Evolutionary conservation across 164 flowering plant genomes (phyloP).

Genomic region (Vitis rotundifolia): DNA sequence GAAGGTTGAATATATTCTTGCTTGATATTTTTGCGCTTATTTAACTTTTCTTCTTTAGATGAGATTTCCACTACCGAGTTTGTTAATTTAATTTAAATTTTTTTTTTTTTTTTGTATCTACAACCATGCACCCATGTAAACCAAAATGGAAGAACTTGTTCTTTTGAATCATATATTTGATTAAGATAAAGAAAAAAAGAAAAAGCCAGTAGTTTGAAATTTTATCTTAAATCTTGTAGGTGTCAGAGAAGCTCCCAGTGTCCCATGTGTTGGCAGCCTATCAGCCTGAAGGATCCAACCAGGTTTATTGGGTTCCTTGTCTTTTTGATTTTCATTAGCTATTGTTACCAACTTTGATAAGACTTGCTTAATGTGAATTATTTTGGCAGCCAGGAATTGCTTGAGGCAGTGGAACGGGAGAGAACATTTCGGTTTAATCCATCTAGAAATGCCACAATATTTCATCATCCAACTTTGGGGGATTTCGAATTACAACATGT

Average conservation of each 20-base stretch:
- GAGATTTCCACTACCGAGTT: too few relatives aligned
- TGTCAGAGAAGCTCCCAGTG: constrained; percentile 48
- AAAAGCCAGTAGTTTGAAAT: background rate
- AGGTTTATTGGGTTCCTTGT: constrained; percentile 20
- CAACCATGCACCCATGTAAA: too few relatives aligned
- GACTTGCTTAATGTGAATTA: background rate
- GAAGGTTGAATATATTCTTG: too few relatives aligned
- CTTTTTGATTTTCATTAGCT: background rate
- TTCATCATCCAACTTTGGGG: constrained; percentile 46
- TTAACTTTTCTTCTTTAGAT: too few relatives aligned
- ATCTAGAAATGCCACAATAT: constrained; percentile 37
- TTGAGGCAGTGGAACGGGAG: constrained; percentile 46
- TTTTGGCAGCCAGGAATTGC: constrained; percentile 45
- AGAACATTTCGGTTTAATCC: constrained; percentile 33
- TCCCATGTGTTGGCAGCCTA: constrained; percentile 55
- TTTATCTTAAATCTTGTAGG: constrained; percentile 22
- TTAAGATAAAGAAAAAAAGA: background rate
- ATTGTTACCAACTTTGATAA: background rate
- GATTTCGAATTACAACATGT: constrained; percentile 47
- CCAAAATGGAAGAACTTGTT: too few relatives aligned
- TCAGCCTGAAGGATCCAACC: constrained; percentile 41
- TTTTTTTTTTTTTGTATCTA: too few relatives aligned
- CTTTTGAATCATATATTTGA: background rate
- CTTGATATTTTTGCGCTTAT: too few relatives aligned
- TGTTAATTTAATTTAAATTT: too few relatives aligned